Percentiles rank a stretch among this genome's conserved stretches.
These are phyloP conservation scores for Hordeum marinum DNA, from an alignment of 176 grass and related monocot genomes.

Conservation along the genomic window DNA sequence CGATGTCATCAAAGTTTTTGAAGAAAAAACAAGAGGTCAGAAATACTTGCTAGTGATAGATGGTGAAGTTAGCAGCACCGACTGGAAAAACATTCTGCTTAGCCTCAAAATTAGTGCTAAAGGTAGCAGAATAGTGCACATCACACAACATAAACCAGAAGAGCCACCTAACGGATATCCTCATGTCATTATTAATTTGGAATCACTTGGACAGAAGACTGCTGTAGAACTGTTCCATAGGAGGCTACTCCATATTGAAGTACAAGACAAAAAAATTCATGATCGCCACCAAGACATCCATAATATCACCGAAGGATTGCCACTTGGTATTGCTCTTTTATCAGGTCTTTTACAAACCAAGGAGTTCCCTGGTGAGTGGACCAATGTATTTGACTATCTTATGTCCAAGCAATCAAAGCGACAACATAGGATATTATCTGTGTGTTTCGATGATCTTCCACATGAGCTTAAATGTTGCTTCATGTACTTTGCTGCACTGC, in stretches of 20 bases:
- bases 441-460: conserved; percentile 53
- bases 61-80: conserved; percentile 2
- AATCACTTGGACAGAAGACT: background rate
- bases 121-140: conserved; percentile 20
- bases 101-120: background rate
- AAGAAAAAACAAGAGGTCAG: background rate
- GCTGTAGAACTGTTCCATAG: background rate
- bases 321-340: conserved; percentile 23
- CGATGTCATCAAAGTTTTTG: too few relatives aligned
- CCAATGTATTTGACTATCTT: conserved; percentile 14
- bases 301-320: background rate
- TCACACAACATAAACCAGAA: background rate
- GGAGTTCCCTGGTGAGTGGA: conserved; percentile 26
- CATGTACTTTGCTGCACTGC: conserved; percentile 41
- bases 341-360: conserved; percentile 24
- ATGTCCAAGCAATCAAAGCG: conserved; percentile 10
- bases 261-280: background rate
- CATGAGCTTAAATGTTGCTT: conserved; percentile 36
- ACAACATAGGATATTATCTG: conserved; percentile 4
- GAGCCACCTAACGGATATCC: background rate
- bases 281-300: background rate
- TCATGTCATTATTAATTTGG: background rate
- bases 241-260: background rate
- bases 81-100: background rate
- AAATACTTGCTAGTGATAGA: conserved; percentile 28